Evolutionary conservation across 2,329 filamentous ascomycete species (phyloP).

Genomic region (Exophiala alcalophila): DNA sequence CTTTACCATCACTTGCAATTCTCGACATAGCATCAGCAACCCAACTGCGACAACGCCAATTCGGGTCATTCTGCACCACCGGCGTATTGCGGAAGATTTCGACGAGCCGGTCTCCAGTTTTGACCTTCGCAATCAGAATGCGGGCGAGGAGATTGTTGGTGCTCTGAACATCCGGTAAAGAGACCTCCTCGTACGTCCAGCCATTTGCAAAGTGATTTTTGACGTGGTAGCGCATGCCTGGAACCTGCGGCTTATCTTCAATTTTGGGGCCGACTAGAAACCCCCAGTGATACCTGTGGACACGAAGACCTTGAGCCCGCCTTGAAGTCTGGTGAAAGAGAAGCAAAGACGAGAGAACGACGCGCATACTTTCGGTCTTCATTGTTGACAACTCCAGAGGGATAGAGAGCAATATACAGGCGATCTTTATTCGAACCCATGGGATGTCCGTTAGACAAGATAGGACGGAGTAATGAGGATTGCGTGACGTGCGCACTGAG

Average conservation of each 20-base stretch:
- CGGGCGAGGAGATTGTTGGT: slow-evolving; percentile 38
- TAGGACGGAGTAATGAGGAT: too few species aligned
- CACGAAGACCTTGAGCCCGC: background rate
- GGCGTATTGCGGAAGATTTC: slow-evolving; percentile 36
- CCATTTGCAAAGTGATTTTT: slow-evolving; percentile 9
- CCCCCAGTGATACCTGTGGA: background rate
- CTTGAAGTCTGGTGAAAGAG: background rate
- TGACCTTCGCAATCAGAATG: slow-evolving; percentile 42
- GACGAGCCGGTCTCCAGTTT: slow-evolving; percentile 36
- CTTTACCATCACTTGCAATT: slow-evolving; percentile 38
- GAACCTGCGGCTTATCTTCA: slow-evolving; percentile 1
- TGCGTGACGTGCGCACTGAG: too few species aligned
- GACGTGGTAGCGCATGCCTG: slow-evolving; percentile 15
- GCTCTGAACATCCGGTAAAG: slow-evolving; percentile 8
- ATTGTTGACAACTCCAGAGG: background rate
- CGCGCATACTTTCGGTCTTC: background rate
- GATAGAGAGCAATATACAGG: background rate
- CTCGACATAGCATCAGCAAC: slow-evolving; percentile 36
- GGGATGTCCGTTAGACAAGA: too few species aligned
- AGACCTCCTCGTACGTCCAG: slow-evolving; percentile 19
- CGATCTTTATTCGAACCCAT: background rate
- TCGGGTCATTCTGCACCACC: slow-evolving; percentile 36
- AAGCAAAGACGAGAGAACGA: background rate
- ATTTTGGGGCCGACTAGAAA: background rate
- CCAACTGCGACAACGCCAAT: slow-evolving; percentile 45